Evolutionary conservation across 2,329 filamentous ascomycete species (phyloP), one percentile per base, ranked within the genome.

Genomic region (Elsinoe necatrix): DNA sequence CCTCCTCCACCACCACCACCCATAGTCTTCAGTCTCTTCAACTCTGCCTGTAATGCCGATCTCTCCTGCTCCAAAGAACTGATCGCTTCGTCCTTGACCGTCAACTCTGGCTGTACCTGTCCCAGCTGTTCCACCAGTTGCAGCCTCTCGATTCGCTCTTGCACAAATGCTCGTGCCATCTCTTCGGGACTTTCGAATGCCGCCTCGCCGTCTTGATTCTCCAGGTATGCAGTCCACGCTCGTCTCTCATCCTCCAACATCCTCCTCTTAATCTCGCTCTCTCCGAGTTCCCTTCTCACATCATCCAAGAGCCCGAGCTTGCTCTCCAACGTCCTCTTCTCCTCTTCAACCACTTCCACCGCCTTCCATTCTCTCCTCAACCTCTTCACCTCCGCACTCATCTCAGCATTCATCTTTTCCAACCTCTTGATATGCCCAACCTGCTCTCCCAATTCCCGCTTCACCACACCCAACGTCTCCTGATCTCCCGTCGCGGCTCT

Each of bases 331-430:
- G 83, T 82, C 60, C 88, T 80, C 75, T 97, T 97, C 74, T 98
- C 90, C 69, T 98, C 93, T 68, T 98, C 90, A 0, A 97, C 87
- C 1, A 98, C 81, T 66, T 95, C 89, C 1, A 95, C 85, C n/a
- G 87, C 89, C 71, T 88, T 92, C 68, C 90, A 85, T 2, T 86
- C 74, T 62, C 90, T 87, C 12, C 90, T 85, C 35, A 95, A 78
- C 63, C 90, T 86, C 63, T 87, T 89, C 34, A 98, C 73, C 68
- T 98, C 92, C 0, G 79, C 72, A 12, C 82, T 76, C 66, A 95
- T 88, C 51, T 95, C 89, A 21, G 88, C 80, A 61, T 89, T 95
- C 34, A 82, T 82, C 0, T 81, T 79, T 68, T 98, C 93, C 2
- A 98, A 76, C 27, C 82, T 84, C 58, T 89, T 84, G 61, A 96